Evolutionary conservation across 2,329 filamentous ascomycete genomes (phyloP).

Genomic region (Xylaria sp.): DNA sequence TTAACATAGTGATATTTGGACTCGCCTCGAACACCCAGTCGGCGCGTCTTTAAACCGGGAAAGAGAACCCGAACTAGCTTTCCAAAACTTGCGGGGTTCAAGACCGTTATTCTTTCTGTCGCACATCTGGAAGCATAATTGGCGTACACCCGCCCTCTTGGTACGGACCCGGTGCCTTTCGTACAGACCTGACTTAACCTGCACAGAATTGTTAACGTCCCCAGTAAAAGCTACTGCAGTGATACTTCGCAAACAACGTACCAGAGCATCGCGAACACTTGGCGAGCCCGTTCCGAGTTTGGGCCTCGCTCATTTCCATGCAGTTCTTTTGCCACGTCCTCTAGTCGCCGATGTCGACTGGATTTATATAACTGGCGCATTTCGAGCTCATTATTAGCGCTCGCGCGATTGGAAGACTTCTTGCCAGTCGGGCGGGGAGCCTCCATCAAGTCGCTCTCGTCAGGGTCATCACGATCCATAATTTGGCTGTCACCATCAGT

Average conservation of each 20-base stretch:
- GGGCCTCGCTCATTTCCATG: constrained; percentile 80
- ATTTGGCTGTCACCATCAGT: constrained; percentile 64
- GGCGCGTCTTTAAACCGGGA: constrained; percentile 88
- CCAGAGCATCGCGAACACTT: constrained; percentile 90
- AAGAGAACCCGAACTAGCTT: constrained; percentile 97
- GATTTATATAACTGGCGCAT: constrained; percentile 75
- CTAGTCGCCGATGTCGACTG: constrained; percentile 70
- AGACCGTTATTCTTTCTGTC: constrained; percentile 88
- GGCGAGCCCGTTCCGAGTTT: constrained; percentile 81
- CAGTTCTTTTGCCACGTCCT: constrained; percentile 76
- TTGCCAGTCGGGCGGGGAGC: constrained; percentile 51
- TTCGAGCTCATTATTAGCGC: constrained; percentile 80
- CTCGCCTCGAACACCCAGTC: constrained; percentile 90
- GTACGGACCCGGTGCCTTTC: constrained; percentile 82
- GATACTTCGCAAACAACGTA: constrained; percentile 49
- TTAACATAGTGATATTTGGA: constrained; percentile 97
- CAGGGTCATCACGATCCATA: constrained; percentile 63
- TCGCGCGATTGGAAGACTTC: constrained; percentile 68
- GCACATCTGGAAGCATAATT: constrained; percentile 94
- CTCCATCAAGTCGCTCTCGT: constrained; percentile 59
- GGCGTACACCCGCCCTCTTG: constrained; percentile 90
- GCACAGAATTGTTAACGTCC: constrained; percentile 37
- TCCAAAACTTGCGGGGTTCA: constrained; percentile 97
- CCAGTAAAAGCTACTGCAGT: neutral
- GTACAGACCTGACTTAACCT: constrained; percentile 78